Evolutionary conservation across 2,329 filamentous ascomycete genomes (phyloP).

Genomic region (Phaeosphaeriaceae sp.): DNA sequence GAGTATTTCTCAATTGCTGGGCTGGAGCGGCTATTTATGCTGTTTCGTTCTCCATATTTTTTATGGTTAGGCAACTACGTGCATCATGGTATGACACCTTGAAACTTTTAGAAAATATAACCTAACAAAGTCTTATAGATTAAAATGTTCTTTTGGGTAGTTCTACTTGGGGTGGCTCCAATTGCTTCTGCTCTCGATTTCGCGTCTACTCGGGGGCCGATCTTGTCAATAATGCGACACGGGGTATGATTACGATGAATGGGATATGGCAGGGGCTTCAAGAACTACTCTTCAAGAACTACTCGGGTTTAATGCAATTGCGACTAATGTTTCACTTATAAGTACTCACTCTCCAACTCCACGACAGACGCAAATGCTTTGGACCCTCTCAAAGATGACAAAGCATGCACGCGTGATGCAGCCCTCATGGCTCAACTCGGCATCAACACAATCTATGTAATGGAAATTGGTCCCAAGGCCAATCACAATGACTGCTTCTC

Average conservation of each 20-base stretch:
- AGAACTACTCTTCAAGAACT: too few relatives aligned
- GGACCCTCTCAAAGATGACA: slow-evolving; percentile 12
- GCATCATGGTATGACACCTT: too few relatives aligned
- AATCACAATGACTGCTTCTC: slow-evolving; percentile 22
- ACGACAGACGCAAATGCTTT: slow-evolving; percentile 12
- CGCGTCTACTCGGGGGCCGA: slow-evolving; percentile 5
- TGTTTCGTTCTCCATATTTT: too few relatives aligned
- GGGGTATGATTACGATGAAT: slow-evolving; percentile 13
- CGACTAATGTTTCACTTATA: slow-evolving; percentile 3
- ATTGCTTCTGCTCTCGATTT: slow-evolving; percentile 6
- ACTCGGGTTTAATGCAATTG: neutral
- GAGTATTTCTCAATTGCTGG: too few relatives aligned
- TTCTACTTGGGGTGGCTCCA: neutral
- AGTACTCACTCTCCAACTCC: slow-evolving; percentile 16
- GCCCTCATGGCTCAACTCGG: slow-evolving; percentile 16
- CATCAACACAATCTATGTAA: slow-evolving; percentile 17
- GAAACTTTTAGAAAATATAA: too few relatives aligned
- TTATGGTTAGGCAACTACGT: too few relatives aligned
- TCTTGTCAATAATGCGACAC: slow-evolving; percentile 14
- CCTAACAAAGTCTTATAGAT: neutral
- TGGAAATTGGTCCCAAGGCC: slow-evolving; percentile 5
- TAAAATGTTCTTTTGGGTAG: neutral
- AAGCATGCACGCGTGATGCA: slow-evolving; percentile 21
- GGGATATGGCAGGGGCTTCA: slow-evolving; percentile 8
- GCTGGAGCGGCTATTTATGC: too few relatives aligned